Percentiles rank a stretch among this genome's conserved stretches.
These are phyloP conservation scores for Alternaria rosae DNA, from an alignment of 2,329 filamentous ascomycete species.

Conservation along the genomic window DNA sequence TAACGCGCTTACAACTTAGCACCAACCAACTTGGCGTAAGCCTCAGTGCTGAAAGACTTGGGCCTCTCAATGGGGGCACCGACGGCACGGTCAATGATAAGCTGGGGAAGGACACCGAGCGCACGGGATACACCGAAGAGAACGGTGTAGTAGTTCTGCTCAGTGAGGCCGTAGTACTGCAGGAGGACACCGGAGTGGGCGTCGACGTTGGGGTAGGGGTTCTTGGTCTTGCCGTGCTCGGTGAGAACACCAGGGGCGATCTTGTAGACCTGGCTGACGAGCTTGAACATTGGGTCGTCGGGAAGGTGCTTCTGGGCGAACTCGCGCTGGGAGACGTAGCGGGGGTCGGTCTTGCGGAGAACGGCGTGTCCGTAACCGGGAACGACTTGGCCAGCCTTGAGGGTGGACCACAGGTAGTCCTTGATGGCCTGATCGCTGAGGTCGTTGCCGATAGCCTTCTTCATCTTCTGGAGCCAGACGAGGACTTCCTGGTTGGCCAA, in stretches of 20 bases:
- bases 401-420: conserved; percentile 97
- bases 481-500: conserved; percentile 99
- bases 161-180: conserved; percentile 98
- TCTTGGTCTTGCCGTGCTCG: conserved; percentile 99
- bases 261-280: conserved; percentile 99
- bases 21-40: conserved; percentile 90
- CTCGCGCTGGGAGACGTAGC: conserved; percentile 97
- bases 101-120: conserved; percentile 96
- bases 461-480: conserved; percentile 99
- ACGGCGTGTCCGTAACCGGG: conserved; percentile 99
- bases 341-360: conserved; percentile 98
- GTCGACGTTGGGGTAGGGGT: conserved; percentile 98
- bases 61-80: conserved; percentile 97
- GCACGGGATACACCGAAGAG: conserved; percentile 98
- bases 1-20: conserved; percentile 77
- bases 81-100: conserved; percentile 98
- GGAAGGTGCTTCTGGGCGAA: conserved; percentile 94
- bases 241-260: conserved; percentile 97
- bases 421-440: conserved; percentile 96
- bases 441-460: conserved; percentile 91
- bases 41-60: conserved; percentile 98
- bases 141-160: conserved; percentile 99
- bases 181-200: conserved; percentile 99
- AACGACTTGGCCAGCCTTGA: conserved; percentile 94
- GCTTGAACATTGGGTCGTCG: conserved; percentile 99